These are phyloP conservation scores for Ochetophila trinervis DNA, from an alignment of 306 rosid species.

Conservation along the genomic window DNA sequence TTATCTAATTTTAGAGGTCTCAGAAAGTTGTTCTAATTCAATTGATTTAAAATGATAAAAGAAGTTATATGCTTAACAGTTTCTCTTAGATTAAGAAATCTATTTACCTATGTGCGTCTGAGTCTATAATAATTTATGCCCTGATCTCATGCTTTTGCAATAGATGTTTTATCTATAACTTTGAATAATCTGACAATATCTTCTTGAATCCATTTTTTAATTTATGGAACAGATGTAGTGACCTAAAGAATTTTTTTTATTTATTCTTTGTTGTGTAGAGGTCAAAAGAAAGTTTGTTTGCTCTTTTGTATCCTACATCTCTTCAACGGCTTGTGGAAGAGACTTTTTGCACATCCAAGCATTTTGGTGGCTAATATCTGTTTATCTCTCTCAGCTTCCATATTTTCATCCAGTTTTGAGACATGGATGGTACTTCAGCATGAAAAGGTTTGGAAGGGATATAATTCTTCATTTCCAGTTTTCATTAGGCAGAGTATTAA, in stretches of 20 bases:
- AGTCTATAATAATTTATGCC: background rate
- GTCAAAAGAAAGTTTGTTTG: conserved; percentile 72
- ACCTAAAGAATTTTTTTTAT: background rate
- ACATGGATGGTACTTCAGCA: conserved; percentile 87
- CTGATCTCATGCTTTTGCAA: background rate
- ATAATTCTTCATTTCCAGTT: conserved; percentile 24
- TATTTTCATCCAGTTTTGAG: conserved; percentile 79
- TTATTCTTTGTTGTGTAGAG: conserved; percentile 40
- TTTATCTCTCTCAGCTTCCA: conserved; percentile 62
- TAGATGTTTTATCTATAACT: background rate
- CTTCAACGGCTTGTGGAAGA: conserved; percentile 69
- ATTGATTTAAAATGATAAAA: no score
- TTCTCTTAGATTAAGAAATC: no score
- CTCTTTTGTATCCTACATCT: conserved; percentile 73
- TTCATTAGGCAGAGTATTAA: background rate
- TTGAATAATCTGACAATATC: background rate
- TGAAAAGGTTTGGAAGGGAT: conserved; percentile 58
- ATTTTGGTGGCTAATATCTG: conserved; percentile 52
- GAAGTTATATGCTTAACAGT: no score
- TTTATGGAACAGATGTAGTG: background rate
- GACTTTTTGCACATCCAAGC: conserved; percentile 53
- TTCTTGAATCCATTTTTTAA: background rate
- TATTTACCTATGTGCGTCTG: background rate
- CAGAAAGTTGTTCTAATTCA: no score
- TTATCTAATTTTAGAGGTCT: no score